A percentile compares a stretch with the other conserved stretches of the same genome.
These are phyloP conservation scores for Aquilaria agallochum DNA, from an alignment of 441 rosid genomes.

Conservation along the genomic window DNA sequence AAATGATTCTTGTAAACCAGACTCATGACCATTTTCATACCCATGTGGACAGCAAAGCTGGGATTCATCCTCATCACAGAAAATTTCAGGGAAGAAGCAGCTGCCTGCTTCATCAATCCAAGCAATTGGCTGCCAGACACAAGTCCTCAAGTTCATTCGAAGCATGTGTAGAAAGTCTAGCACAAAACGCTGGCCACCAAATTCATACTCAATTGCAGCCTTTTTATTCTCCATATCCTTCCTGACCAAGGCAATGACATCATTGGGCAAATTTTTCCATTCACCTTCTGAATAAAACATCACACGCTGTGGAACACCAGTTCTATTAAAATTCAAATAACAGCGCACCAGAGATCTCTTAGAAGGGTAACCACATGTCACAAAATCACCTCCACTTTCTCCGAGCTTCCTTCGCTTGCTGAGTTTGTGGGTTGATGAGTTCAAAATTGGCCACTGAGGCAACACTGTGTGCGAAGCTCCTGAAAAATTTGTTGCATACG, in stretches of 20 bases:
- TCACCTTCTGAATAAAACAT: slow-evolving; percentile 74
- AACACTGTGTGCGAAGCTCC: slow-evolving; percentile 35
- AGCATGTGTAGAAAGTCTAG: slow-evolving; percentile 91
- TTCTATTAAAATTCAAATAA: slow-evolving; percentile 68
- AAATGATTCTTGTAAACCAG: slow-evolving; percentile 15
- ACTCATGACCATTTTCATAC: slow-evolving; percentile 26
- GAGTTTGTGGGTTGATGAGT: slow-evolving; percentile 23
- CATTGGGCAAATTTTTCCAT: slow-evolving; percentile 76
- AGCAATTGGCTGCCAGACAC: slow-evolving; percentile 66
- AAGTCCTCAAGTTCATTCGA: slow-evolving; percentile 58
- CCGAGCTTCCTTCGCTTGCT: slow-evolving; percentile 54
- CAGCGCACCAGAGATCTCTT: slow-evolving; percentile 51
- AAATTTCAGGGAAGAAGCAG: slow-evolving; percentile 83
- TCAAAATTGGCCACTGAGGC: slow-evolving; percentile 27
- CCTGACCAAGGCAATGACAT: slow-evolving; percentile 34
- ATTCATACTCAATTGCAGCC: slow-evolving; percentile 58
- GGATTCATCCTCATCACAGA: slow-evolving; percentile 32
- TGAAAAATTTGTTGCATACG: slow-evolving; percentile 32
- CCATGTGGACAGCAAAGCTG: slow-evolving; percentile 31
- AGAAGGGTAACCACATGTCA: slow-evolving; percentile 28
- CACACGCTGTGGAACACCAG: slow-evolving; percentile 63
- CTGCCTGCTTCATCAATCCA: slow-evolving; percentile 85
- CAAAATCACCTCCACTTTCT: slow-evolving; percentile 25
- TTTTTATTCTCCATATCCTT: slow-evolving; percentile 65
- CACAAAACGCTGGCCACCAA: slow-evolving; percentile 38